Base-by-base conservation (phyloP, 1,284 basidiomycete genomes). In the Fomitopsis palustris region DNA sequence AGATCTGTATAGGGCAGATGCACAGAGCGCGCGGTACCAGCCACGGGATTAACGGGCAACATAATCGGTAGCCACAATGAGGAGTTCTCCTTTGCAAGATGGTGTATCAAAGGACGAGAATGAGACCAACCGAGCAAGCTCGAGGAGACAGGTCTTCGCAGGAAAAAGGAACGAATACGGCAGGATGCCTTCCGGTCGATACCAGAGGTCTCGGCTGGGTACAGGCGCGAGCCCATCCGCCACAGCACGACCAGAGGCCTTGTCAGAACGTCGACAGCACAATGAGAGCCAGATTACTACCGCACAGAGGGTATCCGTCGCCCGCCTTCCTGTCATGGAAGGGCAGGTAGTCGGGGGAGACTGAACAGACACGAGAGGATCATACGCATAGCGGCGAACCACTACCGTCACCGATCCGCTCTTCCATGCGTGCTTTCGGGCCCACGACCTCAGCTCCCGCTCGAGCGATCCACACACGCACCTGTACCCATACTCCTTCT, bases 321-420 rank as follows among this genome's bases (percentile, higher is more conserved):
- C 65, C 64, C 63, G 64, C 68, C 70, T 72, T 69, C 63, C 68
- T 70, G 70, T 72, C 19, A 4, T 65, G 65, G 63, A 70, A 72
- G 70, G 66, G 51, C 63, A 61, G 55, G 66, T 43, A 65, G 65
- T 67, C 69, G 70, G 67, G 70, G 70, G 70, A 49, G 61, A 60
- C 58, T 52, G 53, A 51, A 42, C 53, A 56, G 42, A 62, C 61
- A 45, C 45, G 54, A 23, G 62, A 61, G 47, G 49, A 60, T 63
- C 60, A 66, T 63, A 61, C 67, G 59, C 57, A 60, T 60, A 41
- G 51, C 60, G 43, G 54, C 43, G 53, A 56, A 47, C 45, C 55
- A 41, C 62, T 42, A 61, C 59, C 62, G 62, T 61, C 57, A 58
- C 57, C 63, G 61, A 57, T 62, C 47, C 61, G 57, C 45, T 53